Evolutionary conservation across 208 protist genomes (phyloP).

Genomic region (Phytomonas sp.): DNA sequence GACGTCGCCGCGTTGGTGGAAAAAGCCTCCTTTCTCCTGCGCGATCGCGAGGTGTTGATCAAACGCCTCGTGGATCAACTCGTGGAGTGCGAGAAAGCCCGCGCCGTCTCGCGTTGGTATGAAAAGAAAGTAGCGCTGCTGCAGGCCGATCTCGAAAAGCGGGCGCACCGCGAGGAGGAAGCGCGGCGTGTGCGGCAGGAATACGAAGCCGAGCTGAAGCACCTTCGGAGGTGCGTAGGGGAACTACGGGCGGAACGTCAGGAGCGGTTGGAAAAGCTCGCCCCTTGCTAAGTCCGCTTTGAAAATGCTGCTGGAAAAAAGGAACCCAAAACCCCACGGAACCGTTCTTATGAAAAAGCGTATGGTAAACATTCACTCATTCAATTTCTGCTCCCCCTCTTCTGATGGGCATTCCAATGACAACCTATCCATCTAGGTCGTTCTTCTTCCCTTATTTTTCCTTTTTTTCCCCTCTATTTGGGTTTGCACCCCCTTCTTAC

Average conservation of each 20-base stretch:
- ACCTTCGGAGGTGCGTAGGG: conserved; percentile 14
- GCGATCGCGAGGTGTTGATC: not conserved
- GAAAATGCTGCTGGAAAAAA: too few species aligned
- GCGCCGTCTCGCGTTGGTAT: not conserved
- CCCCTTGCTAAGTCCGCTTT: not conserved
- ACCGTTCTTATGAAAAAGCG: not conserved
- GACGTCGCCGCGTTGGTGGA: conserved; percentile 15
- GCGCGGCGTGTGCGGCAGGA: not conserved
- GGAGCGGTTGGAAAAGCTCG: conserved; percentile 14
- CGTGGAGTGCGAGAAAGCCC: not conserved
- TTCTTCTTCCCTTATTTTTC: too few species aligned
- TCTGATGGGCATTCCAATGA: too few species aligned
- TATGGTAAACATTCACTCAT: too few species aligned
- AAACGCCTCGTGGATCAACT: conserved; percentile 1
- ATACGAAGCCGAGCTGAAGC: conserved; percentile 15
- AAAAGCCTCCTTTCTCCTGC: conserved; percentile 8
- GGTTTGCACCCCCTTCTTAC: too few species aligned
- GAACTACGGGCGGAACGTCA: conserved; percentile 24
- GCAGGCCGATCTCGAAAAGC: not conserved
- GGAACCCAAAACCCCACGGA: too few species aligned
- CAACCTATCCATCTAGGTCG: too few species aligned
- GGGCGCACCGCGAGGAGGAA: not conserved
- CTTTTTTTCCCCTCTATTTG: too few species aligned
- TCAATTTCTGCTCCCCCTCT: too few species aligned
- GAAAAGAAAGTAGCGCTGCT: not conserved